A percentile compares a stretch with the other conserved stretches of the same genome.
Conservation (phyloP, 768 basidiomycete species). For the Russula sp. region DNA sequence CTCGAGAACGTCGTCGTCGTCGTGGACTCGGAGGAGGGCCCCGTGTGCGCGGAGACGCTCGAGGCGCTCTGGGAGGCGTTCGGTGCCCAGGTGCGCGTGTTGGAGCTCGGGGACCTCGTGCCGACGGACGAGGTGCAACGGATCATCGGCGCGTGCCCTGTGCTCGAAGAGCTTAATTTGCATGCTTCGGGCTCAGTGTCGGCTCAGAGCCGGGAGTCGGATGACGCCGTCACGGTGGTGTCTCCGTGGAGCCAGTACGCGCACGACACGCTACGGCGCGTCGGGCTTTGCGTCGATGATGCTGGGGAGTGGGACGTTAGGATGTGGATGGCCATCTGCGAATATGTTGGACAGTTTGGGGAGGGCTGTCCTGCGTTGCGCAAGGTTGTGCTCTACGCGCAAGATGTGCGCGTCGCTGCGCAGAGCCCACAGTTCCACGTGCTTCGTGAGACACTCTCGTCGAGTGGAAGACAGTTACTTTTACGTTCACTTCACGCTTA, state of each 20-base stretch:
- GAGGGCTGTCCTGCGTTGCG: constrained; percentile 7
- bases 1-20: constrained; percentile 18
- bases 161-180: constrained; percentile 17
- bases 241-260: neutral
- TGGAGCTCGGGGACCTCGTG: constrained; percentile 4
- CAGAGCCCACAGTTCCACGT: neutral
- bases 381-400: constrained; percentile 2
- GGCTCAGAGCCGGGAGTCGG: neutral
- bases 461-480: no score
- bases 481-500: no score
- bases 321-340: neutral
- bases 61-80: constrained; percentile 14
- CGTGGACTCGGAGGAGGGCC: no score
- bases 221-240: neutral
- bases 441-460: no score
- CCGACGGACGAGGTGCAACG: neutral
- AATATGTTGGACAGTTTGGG: neutral
- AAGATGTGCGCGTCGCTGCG: neutral
- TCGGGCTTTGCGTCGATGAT: constrained; percentile 10
- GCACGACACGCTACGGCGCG: constrained; percentile 7
- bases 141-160: constrained; percentile 12
- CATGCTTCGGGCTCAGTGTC: neutral
- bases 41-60: neutral
- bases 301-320: neutral
- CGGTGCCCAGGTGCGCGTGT: constrained; percentile 2